Evolutionary conservation across 805 yeast species (phyloP).

Genomic region (Kodamaea laetipori): DNA sequence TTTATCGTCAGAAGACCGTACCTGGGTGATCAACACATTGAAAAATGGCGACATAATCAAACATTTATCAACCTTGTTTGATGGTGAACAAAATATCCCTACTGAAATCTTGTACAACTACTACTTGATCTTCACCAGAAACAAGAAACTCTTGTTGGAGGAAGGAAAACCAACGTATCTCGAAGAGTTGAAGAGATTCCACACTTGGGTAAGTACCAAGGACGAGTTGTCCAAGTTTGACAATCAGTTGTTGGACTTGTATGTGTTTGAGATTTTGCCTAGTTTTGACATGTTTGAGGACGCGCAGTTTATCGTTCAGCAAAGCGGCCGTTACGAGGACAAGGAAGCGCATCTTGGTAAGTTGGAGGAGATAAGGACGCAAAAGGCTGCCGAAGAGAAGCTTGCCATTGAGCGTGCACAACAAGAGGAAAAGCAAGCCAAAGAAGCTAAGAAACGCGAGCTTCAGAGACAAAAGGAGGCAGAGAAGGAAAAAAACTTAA

Average conservation of each 20-base stretch:
- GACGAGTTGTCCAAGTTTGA: conserved; percentile 16
- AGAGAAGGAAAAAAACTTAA: conserved; percentile 26
- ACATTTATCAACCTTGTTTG: conserved; percentile 23
- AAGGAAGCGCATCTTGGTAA: conserved; percentile 10
- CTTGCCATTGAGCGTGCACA: conserved; percentile 23
- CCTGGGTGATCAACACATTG: conserved; percentile 18
- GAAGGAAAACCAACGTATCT: conserved; percentile 15
- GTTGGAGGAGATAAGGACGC: conserved; percentile 18
- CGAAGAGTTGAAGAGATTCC: conserved; percentile 8
- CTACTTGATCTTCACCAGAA: conserved; percentile 32
- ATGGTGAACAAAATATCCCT: conserved; percentile 27
- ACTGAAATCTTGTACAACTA: conserved; percentile 35
- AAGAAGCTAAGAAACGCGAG: conserved; percentile 25
- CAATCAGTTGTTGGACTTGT: conserved; percentile 32
- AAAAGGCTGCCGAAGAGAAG: conserved; percentile 15
- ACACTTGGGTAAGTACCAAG: conserved; percentile 6
- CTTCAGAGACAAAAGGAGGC: conserved; percentile 17
- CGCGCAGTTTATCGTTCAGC: conserved; percentile 30
- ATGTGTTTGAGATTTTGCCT: conserved; percentile 39
- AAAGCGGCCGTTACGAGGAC: conserved; percentile 21
- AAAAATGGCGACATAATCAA: conserved; percentile 21
- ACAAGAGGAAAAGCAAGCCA: conserved; percentile 20
- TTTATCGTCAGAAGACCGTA: conserved; percentile 5
- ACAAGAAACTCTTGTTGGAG: conserved; percentile 20
- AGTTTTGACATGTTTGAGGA: conserved; percentile 28